These are phyloP conservation scores for Aureobasidium sp. DNA, from an alignment of 2,329 filamentous ascomycete species.

Conservation along the genomic window DNA sequence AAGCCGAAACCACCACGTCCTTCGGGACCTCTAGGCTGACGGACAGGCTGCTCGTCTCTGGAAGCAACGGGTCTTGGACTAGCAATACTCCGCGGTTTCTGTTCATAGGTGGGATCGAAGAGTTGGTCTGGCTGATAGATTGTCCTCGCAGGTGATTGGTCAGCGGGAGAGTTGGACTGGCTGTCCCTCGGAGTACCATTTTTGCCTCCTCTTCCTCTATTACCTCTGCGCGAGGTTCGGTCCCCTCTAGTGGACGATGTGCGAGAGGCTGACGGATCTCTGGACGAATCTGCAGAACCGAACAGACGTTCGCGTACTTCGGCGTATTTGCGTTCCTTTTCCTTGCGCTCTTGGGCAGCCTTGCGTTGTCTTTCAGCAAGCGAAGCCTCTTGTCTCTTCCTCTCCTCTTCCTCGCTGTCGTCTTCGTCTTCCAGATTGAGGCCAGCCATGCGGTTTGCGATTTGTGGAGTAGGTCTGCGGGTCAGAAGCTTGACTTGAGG, in stretches of 20 bases:
- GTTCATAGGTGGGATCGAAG: constrained; percentile 65
- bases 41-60: constrained; percentile 59
- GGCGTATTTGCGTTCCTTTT: constrained; percentile 84
- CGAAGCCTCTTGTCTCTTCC: constrained; percentile 54
- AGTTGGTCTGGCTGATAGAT: constrained; percentile 44
- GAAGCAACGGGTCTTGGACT: constrained; percentile 41
- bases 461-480: constrained; percentile 59
- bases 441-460: constrained; percentile 45
- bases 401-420: constrained; percentile 55
- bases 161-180: constrained; percentile 27
- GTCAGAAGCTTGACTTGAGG: constrained; percentile 76
- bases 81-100: constrained; percentile 45
- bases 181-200: constrained; percentile 27
- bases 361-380: constrained; percentile 70
- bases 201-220: constrained; percentile 23
- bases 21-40: constrained; percentile 71
- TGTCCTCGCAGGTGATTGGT: constrained; percentile 29
- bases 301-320: constrained; percentile 84
- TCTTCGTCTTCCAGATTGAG: constrained; percentile 43
- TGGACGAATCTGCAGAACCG: constrained; percentile 42
- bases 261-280: constrained; percentile 21
- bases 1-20: constrained; percentile 75
- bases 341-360: constrained; percentile 70
- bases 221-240: constrained; percentile 21
- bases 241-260: constrained; percentile 15